Conservation (phyloP, 352 stramenopile genomes). For the Phytophthora idaei region DNA sequence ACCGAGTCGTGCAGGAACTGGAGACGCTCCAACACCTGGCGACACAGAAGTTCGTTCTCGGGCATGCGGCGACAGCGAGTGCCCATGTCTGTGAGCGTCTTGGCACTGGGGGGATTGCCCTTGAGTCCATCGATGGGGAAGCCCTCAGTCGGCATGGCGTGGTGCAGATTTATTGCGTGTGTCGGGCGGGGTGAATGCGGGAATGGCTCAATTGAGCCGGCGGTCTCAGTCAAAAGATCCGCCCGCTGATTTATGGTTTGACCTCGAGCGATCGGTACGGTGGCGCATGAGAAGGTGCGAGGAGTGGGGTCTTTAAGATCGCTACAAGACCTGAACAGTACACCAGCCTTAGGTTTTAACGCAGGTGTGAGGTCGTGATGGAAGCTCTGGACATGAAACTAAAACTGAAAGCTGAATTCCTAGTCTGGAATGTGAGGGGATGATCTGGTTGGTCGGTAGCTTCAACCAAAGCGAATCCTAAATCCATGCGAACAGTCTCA, state of each 20-base stretch:
- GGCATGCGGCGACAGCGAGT: slow-evolving; percentile 19
- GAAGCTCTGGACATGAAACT: too few species aligned
- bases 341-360: too few species aligned
- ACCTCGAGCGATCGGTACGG: slow-evolving; percentile 14
- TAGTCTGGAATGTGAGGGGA: too few species aligned
- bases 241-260: slow-evolving; percentile 14
- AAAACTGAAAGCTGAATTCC: too few species aligned
- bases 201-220: slow-evolving; percentile 6
- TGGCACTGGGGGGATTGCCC: slow-evolving; percentile 2
- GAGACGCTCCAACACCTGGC: slow-evolving; percentile 6
- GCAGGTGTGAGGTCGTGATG: too few species aligned
- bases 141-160: neutral
- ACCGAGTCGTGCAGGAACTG: slow-evolving; percentile 18
- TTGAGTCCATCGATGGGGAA: slow-evolving; percentile 18
- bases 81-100: slow-evolving; percentile 9
- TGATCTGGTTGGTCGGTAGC: slow-evolving; percentile 1
- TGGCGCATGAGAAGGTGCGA: slow-evolving; percentile 3
- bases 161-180: neutral
- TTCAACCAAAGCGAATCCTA: neutral
- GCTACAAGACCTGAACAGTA: neutral
- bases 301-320: neutral
- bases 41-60: slow-evolving; percentile 12
- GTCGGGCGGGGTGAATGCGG: neutral
- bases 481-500: neutral
- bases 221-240: slow-evolving; percentile 8